Evolutionary conservation across 805 yeast genomes (phyloP).

Genomic region (Wickerhamomyces hampshirensis): DNA sequence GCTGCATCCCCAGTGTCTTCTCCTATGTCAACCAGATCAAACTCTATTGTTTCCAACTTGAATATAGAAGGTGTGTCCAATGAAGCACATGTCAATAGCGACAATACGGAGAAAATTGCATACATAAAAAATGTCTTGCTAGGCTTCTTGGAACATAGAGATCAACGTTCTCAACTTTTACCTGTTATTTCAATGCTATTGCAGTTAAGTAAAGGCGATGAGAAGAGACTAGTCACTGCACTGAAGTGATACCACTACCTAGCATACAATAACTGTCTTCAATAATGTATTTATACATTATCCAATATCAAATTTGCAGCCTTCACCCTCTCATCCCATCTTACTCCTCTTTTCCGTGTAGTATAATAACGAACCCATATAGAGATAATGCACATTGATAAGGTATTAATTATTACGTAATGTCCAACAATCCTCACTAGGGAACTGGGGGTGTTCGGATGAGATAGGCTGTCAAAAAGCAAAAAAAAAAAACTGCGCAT

Average conservation of each 20-base stretch:
- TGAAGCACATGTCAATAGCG: constrained; percentile 8
- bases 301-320: no score
- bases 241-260: no score
- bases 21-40: constrained; percentile 31
- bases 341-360: no score
- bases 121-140: constrained; percentile 86
- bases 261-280: no score
- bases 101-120: constrained; percentile 47
- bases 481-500: no score
- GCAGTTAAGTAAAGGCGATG: constrained; percentile 66
- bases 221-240: constrained; percentile 53
- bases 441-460: not conserved
- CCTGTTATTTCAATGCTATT: constrained; percentile 82
- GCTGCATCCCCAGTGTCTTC: constrained; percentile 17
- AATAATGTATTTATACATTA: no score
- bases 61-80: constrained; percentile 5
- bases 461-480: not conserved
- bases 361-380: no score
- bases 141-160: constrained; percentile 88
- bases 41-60: constrained; percentile 28
- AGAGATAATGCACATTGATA: not conserved
- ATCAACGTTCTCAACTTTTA: constrained; percentile 78
- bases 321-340: no score
- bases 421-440: no score
- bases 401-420: no score